phyloP scores from a whole-genome alignment of 306 rosid species.

The Echinosophora koreensis region DNA sequence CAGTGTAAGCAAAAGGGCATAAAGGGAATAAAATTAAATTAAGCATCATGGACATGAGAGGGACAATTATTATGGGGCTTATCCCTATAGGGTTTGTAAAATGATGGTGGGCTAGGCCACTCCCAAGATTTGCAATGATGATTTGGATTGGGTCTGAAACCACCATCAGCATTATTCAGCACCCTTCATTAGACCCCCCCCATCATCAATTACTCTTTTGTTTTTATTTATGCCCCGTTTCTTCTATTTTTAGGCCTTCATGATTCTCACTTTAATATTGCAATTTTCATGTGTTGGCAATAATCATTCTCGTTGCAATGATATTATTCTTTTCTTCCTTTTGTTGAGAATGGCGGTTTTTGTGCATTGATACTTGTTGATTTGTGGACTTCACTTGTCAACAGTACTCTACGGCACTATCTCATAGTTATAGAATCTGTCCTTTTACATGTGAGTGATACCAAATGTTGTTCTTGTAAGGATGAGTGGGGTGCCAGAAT shows the following conservation, averaged over 20 bases:
- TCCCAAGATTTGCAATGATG: constrained; percentile 99
- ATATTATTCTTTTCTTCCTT: constrained; percentile 47
- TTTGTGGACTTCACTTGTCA: constrained; percentile 10
- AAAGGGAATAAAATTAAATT: constrained; percentile 41
- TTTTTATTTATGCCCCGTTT: constrained; percentile 50
- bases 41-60: constrained; percentile 58
- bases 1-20: constrained; percentile 41
- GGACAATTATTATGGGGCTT: constrained; percentile 74
- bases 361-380: constrained; percentile 28
- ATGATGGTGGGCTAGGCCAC: constrained; percentile 98
- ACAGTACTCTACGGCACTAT: background rate
- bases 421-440: constrained; percentile 33
- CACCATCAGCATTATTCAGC: constrained; percentile 55
- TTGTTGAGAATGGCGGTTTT: constrained; percentile 47
- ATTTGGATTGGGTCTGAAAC: constrained; percentile 91
- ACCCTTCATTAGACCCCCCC: constrained; percentile 41
- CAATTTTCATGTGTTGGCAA: constrained; percentile 63
- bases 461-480: constrained; percentile 37
- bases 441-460: constrained; percentile 37
- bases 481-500: background rate
- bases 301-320: constrained; percentile 57
- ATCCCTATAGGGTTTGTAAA: constrained; percentile 72
- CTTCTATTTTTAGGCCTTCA: constrained; percentile 57
- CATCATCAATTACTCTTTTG: constrained; percentile 60
- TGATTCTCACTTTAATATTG: constrained; percentile 47